Evolutionary conservation across 2,329 filamentous ascomycete genomes (phyloP).

Genomic region (Aspergillus flavus): DNA sequence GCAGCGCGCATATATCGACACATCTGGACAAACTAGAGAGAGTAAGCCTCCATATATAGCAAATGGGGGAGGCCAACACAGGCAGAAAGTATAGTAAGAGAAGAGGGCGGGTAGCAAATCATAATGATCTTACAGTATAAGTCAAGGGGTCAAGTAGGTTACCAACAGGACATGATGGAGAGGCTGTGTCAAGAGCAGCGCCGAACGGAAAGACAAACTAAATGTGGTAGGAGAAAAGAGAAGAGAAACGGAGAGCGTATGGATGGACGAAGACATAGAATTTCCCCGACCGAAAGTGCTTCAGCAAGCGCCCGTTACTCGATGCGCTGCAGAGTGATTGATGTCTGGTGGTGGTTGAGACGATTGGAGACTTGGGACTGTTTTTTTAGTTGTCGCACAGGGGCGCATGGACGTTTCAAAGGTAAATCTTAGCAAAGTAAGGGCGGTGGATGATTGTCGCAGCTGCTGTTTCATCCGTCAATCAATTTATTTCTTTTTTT

Average conservation of each 20-base stretch:
- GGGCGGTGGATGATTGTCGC: constrained; percentile 3
- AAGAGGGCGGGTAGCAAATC: constrained; percentile 3
- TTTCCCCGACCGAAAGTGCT: neutral
- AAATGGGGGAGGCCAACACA: constrained; percentile 7
- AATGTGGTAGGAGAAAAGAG: neutral
- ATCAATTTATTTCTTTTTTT: neutral
- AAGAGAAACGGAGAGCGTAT: neutral
- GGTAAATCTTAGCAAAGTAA: neutral
- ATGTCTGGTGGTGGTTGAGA: neutral
- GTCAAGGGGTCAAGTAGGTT: neutral
- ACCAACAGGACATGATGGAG: neutral
- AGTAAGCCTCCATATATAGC: constrained; percentile 21
- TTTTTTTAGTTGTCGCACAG: constrained; percentile 3
- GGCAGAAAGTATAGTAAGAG: constrained; percentile 14
- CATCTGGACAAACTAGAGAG: constrained; percentile 7
- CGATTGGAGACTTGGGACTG: neutral
- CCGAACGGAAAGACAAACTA: neutral
- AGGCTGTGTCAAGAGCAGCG: constrained; percentile 8
- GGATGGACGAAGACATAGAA: constrained; percentile 1
- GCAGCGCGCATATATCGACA: constrained; percentile 7
- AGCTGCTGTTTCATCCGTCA: constrained; percentile 4
- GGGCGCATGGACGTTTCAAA: constrained; percentile 2
- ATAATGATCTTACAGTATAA: constrained; percentile 1
- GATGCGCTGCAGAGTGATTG: neutral
- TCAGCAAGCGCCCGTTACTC: constrained; percentile 2